Evolutionary conservation across 176 grass and related monocot genomes (phyloP), one percentile per base, ranked within the genome.

Genomic region (Rhynchospora breviuscula): DNA sequence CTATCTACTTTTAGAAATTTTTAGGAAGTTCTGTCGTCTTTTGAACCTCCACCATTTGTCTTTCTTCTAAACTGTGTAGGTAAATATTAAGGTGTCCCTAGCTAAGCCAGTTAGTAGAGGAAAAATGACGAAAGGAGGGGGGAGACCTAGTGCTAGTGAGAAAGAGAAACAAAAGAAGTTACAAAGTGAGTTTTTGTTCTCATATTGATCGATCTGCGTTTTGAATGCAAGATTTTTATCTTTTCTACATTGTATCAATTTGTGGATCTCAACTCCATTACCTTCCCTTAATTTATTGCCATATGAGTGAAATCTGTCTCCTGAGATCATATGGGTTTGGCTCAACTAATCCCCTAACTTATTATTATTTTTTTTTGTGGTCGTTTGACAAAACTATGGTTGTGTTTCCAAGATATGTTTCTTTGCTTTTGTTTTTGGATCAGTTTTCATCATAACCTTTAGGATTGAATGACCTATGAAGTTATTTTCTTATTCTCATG

Each of bases 71-170:
- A 11, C 29, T 76, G 21, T 54, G 59, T 85, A 95, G 90, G 85
- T 92, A 77, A 85, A 90, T 89, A 87, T 92, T 86, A 92, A 89
- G 85, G 93, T 90, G 17, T 87, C 93, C 29, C 69, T 92, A 52
- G 87, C 93, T 79, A 92, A 89, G 88, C 85, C 87, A 81, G 75
- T 79, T 48, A 90, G 73, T 84, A 90, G 79, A 81, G 51, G 51
- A 79, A 90, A 86, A 77, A 86, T 81, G 59, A 85, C 78, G 23
- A 93, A 90, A 85, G 88, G 86, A 81, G 60, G 49, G 62, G 67
- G 31, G 51, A 90, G 85, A 64, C 88, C 59, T 66, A 45, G 63
- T 83, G 83, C 22, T 60, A 86, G 26, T 70, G 85, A 87, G 46
- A 89, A 79, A 81, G 83, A 40, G 31, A 86, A 80, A 82, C 45